Evolutionary conservation across 805 yeast genomes (phyloP).

Genomic region (Nakazawaea siamensis): DNA sequence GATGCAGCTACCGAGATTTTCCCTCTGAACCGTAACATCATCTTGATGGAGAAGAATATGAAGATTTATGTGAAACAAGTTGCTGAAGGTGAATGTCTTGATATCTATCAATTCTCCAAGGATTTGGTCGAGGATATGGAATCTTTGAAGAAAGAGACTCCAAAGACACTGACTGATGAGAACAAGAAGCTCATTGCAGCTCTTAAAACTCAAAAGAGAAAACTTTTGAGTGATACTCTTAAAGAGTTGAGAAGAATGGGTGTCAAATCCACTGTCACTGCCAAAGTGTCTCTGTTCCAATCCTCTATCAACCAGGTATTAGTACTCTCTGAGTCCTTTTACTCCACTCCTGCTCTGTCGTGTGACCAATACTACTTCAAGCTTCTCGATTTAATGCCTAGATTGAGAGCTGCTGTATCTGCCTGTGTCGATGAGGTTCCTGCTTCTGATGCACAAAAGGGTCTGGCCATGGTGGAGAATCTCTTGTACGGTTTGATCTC

Average conservation of each 20-base stretch:
- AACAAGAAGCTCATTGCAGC: slow-evolving; percentile 64
- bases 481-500: slow-evolving; percentile 50
- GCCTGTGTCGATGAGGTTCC: slow-evolving; percentile 70
- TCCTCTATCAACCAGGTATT: slow-evolving; percentile 56
- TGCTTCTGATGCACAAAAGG: slow-evolving; percentile 61
- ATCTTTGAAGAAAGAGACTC: slow-evolving; percentile 68
- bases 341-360: slow-evolving; percentile 27
- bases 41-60: slow-evolving; percentile 50
- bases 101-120: slow-evolving; percentile 44
- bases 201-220: slow-evolving; percentile 74
- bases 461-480: slow-evolving; percentile 71
- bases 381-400: slow-evolving; percentile 71
- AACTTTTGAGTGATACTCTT: slow-evolving; percentile 67
- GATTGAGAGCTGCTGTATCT: slow-evolving; percentile 58
- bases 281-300: slow-evolving; percentile 58
- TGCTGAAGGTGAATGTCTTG: slow-evolving; percentile 30
- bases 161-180: slow-evolving; percentile 59
- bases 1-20: slow-evolving; percentile 26
- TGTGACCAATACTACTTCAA: slow-evolving; percentile 54
- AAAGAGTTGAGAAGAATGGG: slow-evolving; percentile 75
- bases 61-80: slow-evolving; percentile 27
- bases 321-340: slow-evolving; percentile 41
- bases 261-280: slow-evolving; percentile 53
- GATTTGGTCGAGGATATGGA: slow-evolving; percentile 51
- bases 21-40: slow-evolving; percentile 43